phyloP scores from a whole-genome alignment of 768 basidiomycete genomes.

The Leucosporidium yakuticum region DNA sequence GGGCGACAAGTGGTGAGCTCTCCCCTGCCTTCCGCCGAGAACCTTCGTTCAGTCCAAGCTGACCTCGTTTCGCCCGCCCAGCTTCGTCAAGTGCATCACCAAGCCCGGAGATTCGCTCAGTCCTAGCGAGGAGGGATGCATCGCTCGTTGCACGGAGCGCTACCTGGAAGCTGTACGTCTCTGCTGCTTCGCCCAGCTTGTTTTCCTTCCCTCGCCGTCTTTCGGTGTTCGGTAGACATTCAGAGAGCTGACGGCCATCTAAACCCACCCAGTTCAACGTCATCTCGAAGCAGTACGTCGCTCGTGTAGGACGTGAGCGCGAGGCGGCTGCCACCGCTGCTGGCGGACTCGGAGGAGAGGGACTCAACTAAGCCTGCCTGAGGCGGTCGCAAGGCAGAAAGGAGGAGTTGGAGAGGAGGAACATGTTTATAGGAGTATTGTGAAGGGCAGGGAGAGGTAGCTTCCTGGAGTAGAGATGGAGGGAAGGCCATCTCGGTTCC shows the following conservation, averaged over 20 bases:
- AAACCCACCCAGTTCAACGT: not conserved
- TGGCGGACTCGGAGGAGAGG: not conserved
- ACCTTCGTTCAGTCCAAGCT: not conserved
- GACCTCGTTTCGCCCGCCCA: not conserved
- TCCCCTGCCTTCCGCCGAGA: not conserved
- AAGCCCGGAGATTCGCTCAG: conserved; percentile 16
- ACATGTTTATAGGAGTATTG: not conserved
- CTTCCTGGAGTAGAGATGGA: too few relatives aligned
- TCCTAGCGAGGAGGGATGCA: conserved; percentile 4
- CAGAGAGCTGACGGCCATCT: too few relatives aligned
- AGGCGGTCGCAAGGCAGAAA: too few relatives aligned
- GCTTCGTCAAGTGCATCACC: not conserved
- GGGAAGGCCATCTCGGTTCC: not conserved
- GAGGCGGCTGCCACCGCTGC: not conserved
- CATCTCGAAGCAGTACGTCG: not conserved
- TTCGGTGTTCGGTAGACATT: too few relatives aligned
- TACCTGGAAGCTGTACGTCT: conserved; percentile 1
- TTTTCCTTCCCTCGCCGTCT: too few relatives aligned
- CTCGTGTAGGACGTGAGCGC: conserved; percentile 2
- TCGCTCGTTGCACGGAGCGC: not conserved
- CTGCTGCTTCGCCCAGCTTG: too few relatives aligned
- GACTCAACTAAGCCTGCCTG: not conserved
- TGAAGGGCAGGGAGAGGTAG: not conserved
- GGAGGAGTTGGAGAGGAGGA: too few relatives aligned
- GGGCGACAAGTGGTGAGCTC: conserved; percentile 34